Evolutionary conservation across 345 rosid genomes (phyloP), one percentile per base, ranked within the genome.

Genomic region (Aquilaria yunnanensis): DNA sequence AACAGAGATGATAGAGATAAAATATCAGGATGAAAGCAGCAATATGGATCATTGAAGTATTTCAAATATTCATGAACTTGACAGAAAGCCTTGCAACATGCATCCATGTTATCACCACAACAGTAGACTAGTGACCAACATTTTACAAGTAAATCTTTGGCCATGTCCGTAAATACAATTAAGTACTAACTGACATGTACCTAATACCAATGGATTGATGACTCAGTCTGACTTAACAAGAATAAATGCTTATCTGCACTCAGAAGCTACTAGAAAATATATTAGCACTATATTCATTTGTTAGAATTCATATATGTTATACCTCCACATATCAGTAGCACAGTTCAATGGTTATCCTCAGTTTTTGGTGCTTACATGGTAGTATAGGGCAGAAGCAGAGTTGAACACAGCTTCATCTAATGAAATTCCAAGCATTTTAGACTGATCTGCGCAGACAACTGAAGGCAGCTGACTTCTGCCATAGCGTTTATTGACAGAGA

Each of bases 381-480:
- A 94, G 75, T 94, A 94, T 60, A 90, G 76, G 60, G 87, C 80
- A 54, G 97, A 83, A 34, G 95, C 99, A 74, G 99, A 94, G 70
- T 79, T 83, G 67, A 94, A 88, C 23, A 94, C 95, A 51, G 86
- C 95, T 75, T 83, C 96, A 13, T 88, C 92, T 23, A 94, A 70
- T 59, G 96, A 82, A 66, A 94, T 90, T 53, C 96, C 96, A 52
- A 94, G 83, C 99, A 94, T 90, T 77, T 83, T 86, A 71, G 79
- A 66, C 58, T 86, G 76, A 68, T 75, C 85, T 43, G 76, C 61
- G 75, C 96, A 94, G 60, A 74, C 37, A 70, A 73, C 76, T 34
- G 83, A 73, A 65, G 91, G 73, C 41, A 71, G 74, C 41, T 69
- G 67, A 66, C 72, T 77, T 62, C 60, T 61, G 5, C 56, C 54